These are phyloP conservation scores for Suillus ampliporus DNA, from an alignment of 768 basidiomycete species.

Conservation along the genomic window DNA sequence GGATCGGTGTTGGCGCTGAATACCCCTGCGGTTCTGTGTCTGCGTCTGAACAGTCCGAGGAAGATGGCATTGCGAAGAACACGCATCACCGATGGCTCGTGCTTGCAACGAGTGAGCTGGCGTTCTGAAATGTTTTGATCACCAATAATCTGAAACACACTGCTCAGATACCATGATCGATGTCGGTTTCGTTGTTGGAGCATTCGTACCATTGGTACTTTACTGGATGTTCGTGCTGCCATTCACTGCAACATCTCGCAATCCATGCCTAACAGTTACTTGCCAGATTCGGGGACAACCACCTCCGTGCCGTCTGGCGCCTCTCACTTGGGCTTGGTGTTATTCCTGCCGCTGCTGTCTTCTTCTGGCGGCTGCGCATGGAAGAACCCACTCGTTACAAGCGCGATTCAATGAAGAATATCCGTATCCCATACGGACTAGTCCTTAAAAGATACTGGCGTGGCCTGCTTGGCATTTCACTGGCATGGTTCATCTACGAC, in stretches of 20 bases:
- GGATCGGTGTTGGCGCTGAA: slow-evolving; percentile 87
- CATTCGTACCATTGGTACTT: slow-evolving; percentile 84
- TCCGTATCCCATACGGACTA: slow-evolving; percentile 76
- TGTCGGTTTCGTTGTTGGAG: slow-evolving; percentile 76
- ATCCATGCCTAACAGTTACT: not conserved
- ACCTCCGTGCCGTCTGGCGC: slow-evolving; percentile 88
- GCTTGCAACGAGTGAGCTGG: slow-evolving; percentile 78
- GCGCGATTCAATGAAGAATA: slow-evolving; percentile 79
- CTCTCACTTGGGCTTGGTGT: slow-evolving; percentile 84
- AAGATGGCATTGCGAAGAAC: slow-evolving; percentile 74
- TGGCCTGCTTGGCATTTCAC: slow-evolving; percentile 72
- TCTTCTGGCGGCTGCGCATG: slow-evolving; percentile 88
- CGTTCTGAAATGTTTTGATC: slow-evolving; percentile 3
- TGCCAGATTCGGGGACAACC: slow-evolving; percentile 72
- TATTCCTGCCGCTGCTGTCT: slow-evolving; percentile 79
- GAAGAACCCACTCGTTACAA: slow-evolving; percentile 76
- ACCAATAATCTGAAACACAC: slow-evolving; percentile 12
- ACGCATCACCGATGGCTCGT: slow-evolving; percentile 88
- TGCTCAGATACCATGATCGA: slow-evolving; percentile 82
- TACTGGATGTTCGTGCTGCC: slow-evolving; percentile 77
- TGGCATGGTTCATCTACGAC: slow-evolving; percentile 88
- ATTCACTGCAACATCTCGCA: not conserved
- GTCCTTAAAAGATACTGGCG: slow-evolving; percentile 83
- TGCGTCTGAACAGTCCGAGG: slow-evolving; percentile 89
- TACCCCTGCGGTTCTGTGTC: slow-evolving; percentile 93